Evolutionary conservation across 2,329 filamentous ascomycete species (phyloP).

Genomic region (Cyphellophora europaea): DNA sequence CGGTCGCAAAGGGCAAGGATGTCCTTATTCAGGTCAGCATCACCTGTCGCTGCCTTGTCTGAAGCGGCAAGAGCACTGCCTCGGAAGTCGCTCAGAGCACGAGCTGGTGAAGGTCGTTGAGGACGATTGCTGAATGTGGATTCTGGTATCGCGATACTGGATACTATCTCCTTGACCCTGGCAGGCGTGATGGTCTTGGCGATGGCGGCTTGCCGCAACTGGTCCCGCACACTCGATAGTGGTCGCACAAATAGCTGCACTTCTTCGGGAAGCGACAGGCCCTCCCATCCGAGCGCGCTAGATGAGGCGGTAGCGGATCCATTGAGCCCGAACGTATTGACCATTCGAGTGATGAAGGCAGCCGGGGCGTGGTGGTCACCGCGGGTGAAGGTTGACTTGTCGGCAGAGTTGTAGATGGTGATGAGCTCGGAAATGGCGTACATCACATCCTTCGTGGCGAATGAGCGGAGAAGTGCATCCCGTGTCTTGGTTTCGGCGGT

Average conservation of each 20-base stretch:
- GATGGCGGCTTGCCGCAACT: slow-evolving; percentile 47
- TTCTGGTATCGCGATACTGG: slow-evolving; percentile 17
- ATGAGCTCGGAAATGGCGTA: slow-evolving; percentile 68
- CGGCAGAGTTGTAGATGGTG: slow-evolving; percentile 59
- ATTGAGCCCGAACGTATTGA: slow-evolving; percentile 72
- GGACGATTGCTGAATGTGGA: slow-evolving; percentile 15
- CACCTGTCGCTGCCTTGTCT: slow-evolving; percentile 36
- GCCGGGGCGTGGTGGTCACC: slow-evolving; percentile 48
- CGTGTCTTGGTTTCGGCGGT: slow-evolving; percentile 49
- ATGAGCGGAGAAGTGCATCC: slow-evolving; percentile 67
- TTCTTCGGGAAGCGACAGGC: slow-evolving; percentile 51
- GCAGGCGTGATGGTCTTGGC: slow-evolving; percentile 31
- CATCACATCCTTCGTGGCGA: slow-evolving; percentile 78
- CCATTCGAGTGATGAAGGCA: slow-evolving; percentile 72
- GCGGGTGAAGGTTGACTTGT: slow-evolving; percentile 36
- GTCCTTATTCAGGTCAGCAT: slow-evolving; percentile 55
- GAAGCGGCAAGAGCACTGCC: slow-evolving; percentile 31
- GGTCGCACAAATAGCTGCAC: slow-evolving; percentile 55
- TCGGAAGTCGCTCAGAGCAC: slow-evolving; percentile 16
- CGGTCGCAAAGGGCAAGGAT: slow-evolving; percentile 69
- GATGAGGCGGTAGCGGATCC: slow-evolving; percentile 27
- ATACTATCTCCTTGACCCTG: slow-evolving; percentile 30
- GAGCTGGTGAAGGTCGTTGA: slow-evolving; percentile 14
- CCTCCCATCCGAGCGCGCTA: slow-evolving; percentile 52
- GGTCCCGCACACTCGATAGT: slow-evolving; percentile 47